Base-by-base conservation (phyloP, 768 basidiomycete genomes). In the Phlegmacium glaucopus region DNA sequence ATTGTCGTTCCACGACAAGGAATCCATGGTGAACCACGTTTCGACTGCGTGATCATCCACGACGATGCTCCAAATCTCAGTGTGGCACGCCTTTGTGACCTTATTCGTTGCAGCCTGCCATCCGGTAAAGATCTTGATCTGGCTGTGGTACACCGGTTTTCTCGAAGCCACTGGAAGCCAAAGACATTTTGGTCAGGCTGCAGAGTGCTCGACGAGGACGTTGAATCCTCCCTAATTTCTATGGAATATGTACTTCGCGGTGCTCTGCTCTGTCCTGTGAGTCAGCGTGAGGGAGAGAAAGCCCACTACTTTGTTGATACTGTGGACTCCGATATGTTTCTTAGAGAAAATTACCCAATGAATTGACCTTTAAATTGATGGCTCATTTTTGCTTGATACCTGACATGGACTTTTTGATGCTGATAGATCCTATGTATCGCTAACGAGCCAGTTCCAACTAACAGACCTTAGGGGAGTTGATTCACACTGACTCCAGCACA, bases 151-250 rank as follows among this genome's bases (percentile, higher is more conserved):
- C 30, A 28, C 49, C 27, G 32, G 15, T 53, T 53, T 39, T 45
- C 44, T 37, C 6, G 40, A 16, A 53, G 48, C 15, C 27, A 48
- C 22, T 48, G 46, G 39, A 48, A 48, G 29, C 59, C 54, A 32
- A 53, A 42, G 30, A 58, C 55, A 1, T 28, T 37, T 13, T 60
- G 51, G 57, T 37, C 34, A 2, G 50, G 53, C 15, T 55, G 46
- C 39, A 37, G 50, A n/a, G n/a, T n/a, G n/a, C n/a, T n/a, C n/a
- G n/a, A n/a, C n/a, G n/a, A n/a, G n/a, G n/a, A n/a, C n/a, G n/a
- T n/a, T n/a, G n/a, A n/a, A n/a, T n/a, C n/a, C n/a, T n/a, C n/a
- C n/a, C n/a, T n/a, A n/a, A n/a, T n/a, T n/a, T n/a, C n/a, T n/a
- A n/a, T n/a, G n/a, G n/a, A n/a, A n/a, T n/a, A n/a, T n/a, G n/a